A percentile compares a stretch with the other conserved stretches of the same genome.
Conservation (phyloP, 108 stramenopile species). For the Fragilaria radians region DNA sequence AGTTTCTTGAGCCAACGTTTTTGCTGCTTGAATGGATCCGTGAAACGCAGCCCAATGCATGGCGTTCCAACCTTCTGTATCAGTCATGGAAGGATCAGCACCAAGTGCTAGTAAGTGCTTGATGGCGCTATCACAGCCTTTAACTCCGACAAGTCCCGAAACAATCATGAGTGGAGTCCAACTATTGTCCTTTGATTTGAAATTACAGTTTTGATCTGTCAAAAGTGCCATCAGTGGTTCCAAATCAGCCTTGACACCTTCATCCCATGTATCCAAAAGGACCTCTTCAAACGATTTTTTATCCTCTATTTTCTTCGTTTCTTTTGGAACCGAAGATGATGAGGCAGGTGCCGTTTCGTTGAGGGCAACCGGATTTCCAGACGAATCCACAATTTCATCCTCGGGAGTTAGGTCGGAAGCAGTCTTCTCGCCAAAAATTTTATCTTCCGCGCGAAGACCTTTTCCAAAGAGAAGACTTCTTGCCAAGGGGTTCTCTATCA, state of each 20-base stretch:
- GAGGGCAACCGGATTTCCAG: slow-evolving; percentile 41
- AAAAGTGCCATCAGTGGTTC: slow-evolving; percentile 44
- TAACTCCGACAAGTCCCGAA: slow-evolving; percentile 49
- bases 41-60: slow-evolving; percentile 87
- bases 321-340: slow-evolving; percentile 5
- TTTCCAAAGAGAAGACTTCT: slow-evolving; percentile 45
- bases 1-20: slow-evolving; percentile 39
- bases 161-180: slow-evolving; percentile 88
- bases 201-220: slow-evolving; percentile 70
- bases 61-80: slow-evolving; percentile 83
- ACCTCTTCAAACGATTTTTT: slow-evolving; percentile 58
- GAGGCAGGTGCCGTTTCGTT: slow-evolving; percentile 6
- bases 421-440: slow-evolving; percentile 70
- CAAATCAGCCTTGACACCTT: slow-evolving; percentile 69
- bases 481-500: slow-evolving; percentile 63
- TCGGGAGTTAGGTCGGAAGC: slow-evolving; percentile 48
- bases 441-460: slow-evolving; percentile 45
- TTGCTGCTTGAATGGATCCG: slow-evolving; percentile 65
- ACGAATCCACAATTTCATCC: slow-evolving; percentile 59
- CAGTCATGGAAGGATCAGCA: slow-evolving; percentile 59
- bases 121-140: slow-evolving; percentile 44
- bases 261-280: slow-evolving; percentile 86
- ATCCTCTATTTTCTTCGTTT: neutral
- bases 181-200: slow-evolving; percentile 58
- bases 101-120: slow-evolving; percentile 54